Evolutionary conservation across 306 rosid species (phyloP), one percentile per base, ranked within the genome.

Genomic region (Erythrophleum fordii): DNA sequence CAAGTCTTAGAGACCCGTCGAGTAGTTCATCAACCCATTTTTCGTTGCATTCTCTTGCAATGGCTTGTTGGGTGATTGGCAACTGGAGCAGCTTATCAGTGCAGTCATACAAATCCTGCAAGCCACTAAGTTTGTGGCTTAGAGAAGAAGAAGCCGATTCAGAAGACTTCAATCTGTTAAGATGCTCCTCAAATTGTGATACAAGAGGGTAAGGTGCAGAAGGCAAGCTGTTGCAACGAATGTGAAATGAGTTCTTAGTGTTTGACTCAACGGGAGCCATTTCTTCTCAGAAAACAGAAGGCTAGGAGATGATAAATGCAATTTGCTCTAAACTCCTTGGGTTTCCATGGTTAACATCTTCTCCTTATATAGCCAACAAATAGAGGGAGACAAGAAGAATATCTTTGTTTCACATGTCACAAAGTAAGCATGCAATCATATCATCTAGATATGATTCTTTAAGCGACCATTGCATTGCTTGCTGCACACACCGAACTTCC

Each of bases 141-240:
- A 84, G 17, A 39, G 69, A 46, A 51, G 75, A 58, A 44, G 82
- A 78, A 4, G 77, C 66, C 8, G 72, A 72, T 73, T 85, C 83
- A 37, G 78, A 85, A 59, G 42, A 45, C 76, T 69, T 85, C 70
- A 64, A 18, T 73, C 81, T 73, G 25, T 31, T 11, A 28, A 77
- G 75, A 11, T 72, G 80, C 34, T 65, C 80, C 34, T 85, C 52
- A 55, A 82, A 74, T 71, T 87, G 86, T 62, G 82, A 79, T 31
- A 66, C 51, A 76, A 77, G 18, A 0, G 86, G 81, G 79, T 84
- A 88, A 70, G 86, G 69, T 59, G 82, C 72, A 17, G 84, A 81
- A 20, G 86, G 84, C 31, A 82, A 66, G 79, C 86, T 84, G 73
- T 87, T 82, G 69, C 82, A 70, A 59, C 84, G 48, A 37, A 60